Conservation (phyloP, 495 filamentous ascomycete genomes). For the Lasiosphaeria hispida region DNA sequence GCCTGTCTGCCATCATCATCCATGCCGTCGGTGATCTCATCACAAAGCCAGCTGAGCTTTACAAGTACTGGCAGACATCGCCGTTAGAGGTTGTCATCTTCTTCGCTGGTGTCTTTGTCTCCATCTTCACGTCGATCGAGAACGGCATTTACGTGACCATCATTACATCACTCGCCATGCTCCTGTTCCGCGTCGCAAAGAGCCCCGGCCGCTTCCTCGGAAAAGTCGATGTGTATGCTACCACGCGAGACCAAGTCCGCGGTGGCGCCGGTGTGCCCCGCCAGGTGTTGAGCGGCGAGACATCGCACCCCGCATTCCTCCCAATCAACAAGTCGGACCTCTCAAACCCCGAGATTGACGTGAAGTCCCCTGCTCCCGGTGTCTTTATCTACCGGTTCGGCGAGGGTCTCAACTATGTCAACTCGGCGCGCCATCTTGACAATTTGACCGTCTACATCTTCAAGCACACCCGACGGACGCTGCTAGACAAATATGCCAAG, state of each 20-base stretch:
- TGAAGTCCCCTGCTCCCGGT: constrained; percentile 44
- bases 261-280: constrained; percentile 8
- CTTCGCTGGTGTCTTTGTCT: constrained; percentile 50
- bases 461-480: constrained; percentile 40
- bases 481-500: constrained; percentile 35
- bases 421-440: constrained; percentile 49
- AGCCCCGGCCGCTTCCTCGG: constrained; percentile 45
- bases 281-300: neutral
- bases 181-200: constrained; percentile 47
- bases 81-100: constrained; percentile 53
- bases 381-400: constrained; percentile 53
- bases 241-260: constrained; percentile 12
- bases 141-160: constrained; percentile 53
- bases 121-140: constrained; percentile 51
- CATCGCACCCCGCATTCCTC: constrained; percentile 39
- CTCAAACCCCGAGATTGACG: constrained; percentile 40
- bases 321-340: constrained; percentile 41
- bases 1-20: constrained; percentile 50
- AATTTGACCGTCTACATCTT: constrained; percentile 43
- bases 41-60: constrained; percentile 45
- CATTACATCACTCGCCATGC: constrained; percentile 38
- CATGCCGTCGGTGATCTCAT: constrained; percentile 54
- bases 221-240: constrained; percentile 24
- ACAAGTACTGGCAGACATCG: constrained; percentile 51
- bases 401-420: constrained; percentile 54